Base-by-base conservation (phyloP, 1,284 basidiomycete species). In the Marasmius sp. region DNA sequence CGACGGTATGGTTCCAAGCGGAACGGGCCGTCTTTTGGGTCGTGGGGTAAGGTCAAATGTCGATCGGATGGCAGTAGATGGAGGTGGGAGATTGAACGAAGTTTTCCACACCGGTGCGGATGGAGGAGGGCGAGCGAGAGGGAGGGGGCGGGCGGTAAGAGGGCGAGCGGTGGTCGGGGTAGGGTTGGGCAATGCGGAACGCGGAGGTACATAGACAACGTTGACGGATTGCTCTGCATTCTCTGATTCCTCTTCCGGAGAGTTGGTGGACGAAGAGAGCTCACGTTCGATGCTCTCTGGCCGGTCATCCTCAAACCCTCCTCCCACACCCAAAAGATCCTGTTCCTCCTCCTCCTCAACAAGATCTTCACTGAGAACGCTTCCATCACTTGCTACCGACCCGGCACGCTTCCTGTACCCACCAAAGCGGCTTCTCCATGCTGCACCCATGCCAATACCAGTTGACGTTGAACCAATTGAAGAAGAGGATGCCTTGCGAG, bases 271-370 rank as follows among this genome's bases (percentile, higher is more conserved):
- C 38, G 75, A 74, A 1, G 73, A 59, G 49, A 65, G 63, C 47
- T 72, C 76, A 41, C 71, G 71, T 59, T 77, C 78, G n/a, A 70
- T 68, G 61, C 75, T 77, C 8, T 76, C 75, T 39, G 73, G 74
- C 41, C 68, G 72, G 6, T 74, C 76, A 45, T 79, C 79, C 63
- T 90, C 87, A 67, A 90, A 91, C 22, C 84, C 82, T 61, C 86
- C 83, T 54, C 87, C 85, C n/a, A 89, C 72, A 52, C 87, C 87
- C 37, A 91, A 77, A 1, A 92, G 75, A 60, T 86, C 88, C 60
- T 82, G 76, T 66, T 92, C 89, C 69, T 93, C 91, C 37, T 92
- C 89, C 66, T 91, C 90, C 69, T 93, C 92, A 18, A 93, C 85
- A 8, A 93, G 81, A 61, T 93, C 82, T 71, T 93, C 91, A 67